Base-by-base conservation (phyloP, 2,329 filamentous ascomycete genomes). In the Neofusicoccum umdonicola region DNA sequence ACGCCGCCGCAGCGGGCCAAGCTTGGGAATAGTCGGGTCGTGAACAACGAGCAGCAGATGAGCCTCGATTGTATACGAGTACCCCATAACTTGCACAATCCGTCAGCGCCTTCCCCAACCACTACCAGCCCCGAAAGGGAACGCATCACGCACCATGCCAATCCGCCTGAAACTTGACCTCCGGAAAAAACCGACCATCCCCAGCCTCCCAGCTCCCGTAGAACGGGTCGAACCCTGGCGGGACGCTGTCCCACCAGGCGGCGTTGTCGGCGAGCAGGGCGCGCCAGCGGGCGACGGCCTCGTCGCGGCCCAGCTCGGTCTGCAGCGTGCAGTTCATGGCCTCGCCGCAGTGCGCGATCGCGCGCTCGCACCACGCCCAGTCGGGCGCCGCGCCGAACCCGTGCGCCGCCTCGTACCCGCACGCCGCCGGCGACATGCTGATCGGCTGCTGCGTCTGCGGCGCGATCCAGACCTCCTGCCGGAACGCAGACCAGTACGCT, bases 401-500 rank as follows among this genome's bases (percentile, higher is more conserved):
- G 31, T 54, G 58, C 13, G 15, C n/a, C 15, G 27, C 15, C 4
- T 31, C 51, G 13, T 27, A 63, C 4, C 62, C 50, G 8, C 31
- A 56, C 4, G 41, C 50, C 8, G 48, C 27, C 8, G 62, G 22
- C 1, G 17, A 31, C 62, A 63, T 45, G 3, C 8, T 11, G n/a
- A 56, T 19, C 13, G 64, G 12, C 74, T 75, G 62, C 39, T 48
- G 50, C 42, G 62, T 63, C 41, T 63, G 62, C 31, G 31, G 50
- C 6, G 62, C 50, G 27, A 76, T 76, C 73, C 73, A 77, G 0
- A 77, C 65, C 63, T 77, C 75, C 56, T 77, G 75, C 11, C 75
- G 71, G 61, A 77, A 77, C 2, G 75, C 75, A 35, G 74, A 72
- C 74, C 74, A 77, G 45, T 76, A 76, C 15, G 76, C 76, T 0